These are phyloP conservation scores for Nitzschia sp. DNA, from an alignment of 108 stramenopile genomes.

Conservation along the genomic window DNA sequence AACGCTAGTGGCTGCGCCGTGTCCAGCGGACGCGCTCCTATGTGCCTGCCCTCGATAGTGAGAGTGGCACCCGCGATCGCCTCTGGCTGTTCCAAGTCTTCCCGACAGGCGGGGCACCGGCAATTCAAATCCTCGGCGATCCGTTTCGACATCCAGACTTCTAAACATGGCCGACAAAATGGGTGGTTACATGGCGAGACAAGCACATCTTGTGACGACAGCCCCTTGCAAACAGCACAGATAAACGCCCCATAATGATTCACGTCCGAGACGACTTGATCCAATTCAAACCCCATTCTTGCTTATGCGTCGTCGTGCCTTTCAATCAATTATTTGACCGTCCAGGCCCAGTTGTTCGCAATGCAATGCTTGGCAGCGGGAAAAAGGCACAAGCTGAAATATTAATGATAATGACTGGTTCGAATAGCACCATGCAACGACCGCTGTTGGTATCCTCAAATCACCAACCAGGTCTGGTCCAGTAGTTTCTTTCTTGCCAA, in stretches of 20 bases:
- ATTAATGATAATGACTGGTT: too few relatives aligned
- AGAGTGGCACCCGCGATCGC: not conserved
- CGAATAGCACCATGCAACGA: too few relatives aligned
- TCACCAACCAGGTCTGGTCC: too few relatives aligned
- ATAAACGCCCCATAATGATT: slow-evolving; percentile 47
- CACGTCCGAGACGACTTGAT: slow-evolving; percentile 39
- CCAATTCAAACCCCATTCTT: slow-evolving; percentile 42
- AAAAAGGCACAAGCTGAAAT: too few relatives aligned
- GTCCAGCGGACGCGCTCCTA: slow-evolving; percentile 12
- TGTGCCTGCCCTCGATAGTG: slow-evolving; percentile 3
- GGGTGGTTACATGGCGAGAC: slow-evolving; percentile 40
- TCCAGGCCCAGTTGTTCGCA: too few relatives aligned
- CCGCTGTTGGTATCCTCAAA: too few relatives aligned
- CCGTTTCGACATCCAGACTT: slow-evolving; percentile 14
- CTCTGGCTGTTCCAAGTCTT: slow-evolving; percentile 21
- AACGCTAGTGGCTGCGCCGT: slow-evolving; percentile 39
- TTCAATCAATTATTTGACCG: too few relatives aligned
- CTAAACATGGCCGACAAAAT: slow-evolving; percentile 37
- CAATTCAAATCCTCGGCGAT: slow-evolving; percentile 7
- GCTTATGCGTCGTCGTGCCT: not conserved
- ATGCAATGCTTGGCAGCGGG: too few relatives aligned
- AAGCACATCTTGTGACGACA: slow-evolving; percentile 40
- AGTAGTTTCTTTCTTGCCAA: too few relatives aligned
- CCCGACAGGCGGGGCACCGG: slow-evolving; percentile 20
- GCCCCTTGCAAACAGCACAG: slow-evolving; percentile 37